Percentiles rank a stretch among this genome's conserved stretches.
phyloP scores from a whole-genome alignment of 345 rosid species.

The Hirschfeldia incana region DNA sequence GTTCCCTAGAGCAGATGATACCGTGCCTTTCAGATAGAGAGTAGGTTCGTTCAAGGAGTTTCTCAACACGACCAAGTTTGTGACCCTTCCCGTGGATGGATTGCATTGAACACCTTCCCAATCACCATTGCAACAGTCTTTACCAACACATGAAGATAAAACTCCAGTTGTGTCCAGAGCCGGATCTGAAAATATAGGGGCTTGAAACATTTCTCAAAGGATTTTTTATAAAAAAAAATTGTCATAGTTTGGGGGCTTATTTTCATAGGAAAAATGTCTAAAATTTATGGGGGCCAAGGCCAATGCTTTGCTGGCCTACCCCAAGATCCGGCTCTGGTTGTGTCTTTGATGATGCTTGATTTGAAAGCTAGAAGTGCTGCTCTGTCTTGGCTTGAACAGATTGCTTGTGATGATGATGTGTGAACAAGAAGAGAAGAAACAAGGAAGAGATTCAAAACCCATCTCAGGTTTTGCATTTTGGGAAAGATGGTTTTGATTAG shows the following conservation, averaged over 20 bases:
- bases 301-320: too few relatives aligned
- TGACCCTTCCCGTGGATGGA: constrained; percentile 68
- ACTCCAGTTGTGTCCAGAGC: constrained; percentile 74
- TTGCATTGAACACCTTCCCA: constrained; percentile 93
- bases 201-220: too few relatives aligned
- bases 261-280: too few relatives aligned
- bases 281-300: too few relatives aligned
- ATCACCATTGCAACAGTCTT: constrained; percentile 75
- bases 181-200: too few relatives aligned
- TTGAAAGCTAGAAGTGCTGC: constrained; percentile 77
- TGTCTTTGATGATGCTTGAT: constrained; percentile 65
- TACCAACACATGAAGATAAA: constrained; percentile 73
- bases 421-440: constrained; percentile 36
- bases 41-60: constrained; percentile 47
- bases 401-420: constrained; percentile 37
- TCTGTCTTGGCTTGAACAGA: constrained; percentile 68
- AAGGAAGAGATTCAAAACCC: constrained; percentile 58
- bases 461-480: constrained; percentile 65
- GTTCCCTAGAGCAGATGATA: constrained; percentile 67
- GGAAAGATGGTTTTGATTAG: constrained; percentile 48
- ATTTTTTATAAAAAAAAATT: too few relatives aligned
- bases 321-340: too few relatives aligned
- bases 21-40: constrained; percentile 72
- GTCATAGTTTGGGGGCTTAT: too few relatives aligned
- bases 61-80: constrained; percentile 53